Conservation (phyloP, 1,284 basidiomycete genomes). For the Xanthoconium separans region DNA sequence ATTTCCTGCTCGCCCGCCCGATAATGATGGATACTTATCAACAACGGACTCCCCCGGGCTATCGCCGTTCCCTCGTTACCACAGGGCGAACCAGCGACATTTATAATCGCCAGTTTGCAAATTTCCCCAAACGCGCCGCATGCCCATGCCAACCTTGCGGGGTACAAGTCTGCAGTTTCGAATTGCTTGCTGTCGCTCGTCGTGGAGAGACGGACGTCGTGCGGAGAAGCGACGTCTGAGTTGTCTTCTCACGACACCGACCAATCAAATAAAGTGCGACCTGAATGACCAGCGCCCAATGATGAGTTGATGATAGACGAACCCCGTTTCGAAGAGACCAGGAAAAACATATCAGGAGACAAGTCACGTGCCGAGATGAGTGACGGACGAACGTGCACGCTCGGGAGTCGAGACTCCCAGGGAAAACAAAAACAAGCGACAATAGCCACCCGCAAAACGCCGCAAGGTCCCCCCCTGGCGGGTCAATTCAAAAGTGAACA, state of each 20-base stretch:
- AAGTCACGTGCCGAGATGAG: background rate
- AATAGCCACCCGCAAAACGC: too few relatives aligned
- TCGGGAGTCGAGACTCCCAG: too few relatives aligned
- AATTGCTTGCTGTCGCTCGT: background rate
- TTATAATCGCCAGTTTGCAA: slow-evolving; percentile 8
- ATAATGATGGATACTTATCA: slow-evolving; percentile 4
- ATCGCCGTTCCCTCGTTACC: slow-evolving; percentile 7
- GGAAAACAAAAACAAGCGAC: too few relatives aligned
- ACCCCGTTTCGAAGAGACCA: slow-evolving; percentile 5
- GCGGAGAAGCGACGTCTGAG: background rate
- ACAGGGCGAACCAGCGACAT: background rate
- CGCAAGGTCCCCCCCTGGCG: too few relatives aligned
- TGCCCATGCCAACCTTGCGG: background rate
- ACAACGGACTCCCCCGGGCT: background rate
- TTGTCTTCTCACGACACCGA: background rate
- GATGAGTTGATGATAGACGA: background rate
- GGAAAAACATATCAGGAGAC: background rate
- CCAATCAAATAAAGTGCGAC: background rate
- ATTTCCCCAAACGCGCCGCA: slow-evolving; percentile 13
- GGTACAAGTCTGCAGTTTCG: background rate
- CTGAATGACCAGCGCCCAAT: background rate
- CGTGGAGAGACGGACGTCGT: too few relatives aligned
- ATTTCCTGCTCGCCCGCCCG: background rate
- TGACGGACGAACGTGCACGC: slow-evolving; percentile 2
- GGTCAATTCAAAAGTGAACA: too few relatives aligned